Percentiles rank a stretch among this genome's conserved stretches.
phyloP scores from a whole-genome alignment of 202 grass and related monocot species.

The Carex arenaria region DNA sequence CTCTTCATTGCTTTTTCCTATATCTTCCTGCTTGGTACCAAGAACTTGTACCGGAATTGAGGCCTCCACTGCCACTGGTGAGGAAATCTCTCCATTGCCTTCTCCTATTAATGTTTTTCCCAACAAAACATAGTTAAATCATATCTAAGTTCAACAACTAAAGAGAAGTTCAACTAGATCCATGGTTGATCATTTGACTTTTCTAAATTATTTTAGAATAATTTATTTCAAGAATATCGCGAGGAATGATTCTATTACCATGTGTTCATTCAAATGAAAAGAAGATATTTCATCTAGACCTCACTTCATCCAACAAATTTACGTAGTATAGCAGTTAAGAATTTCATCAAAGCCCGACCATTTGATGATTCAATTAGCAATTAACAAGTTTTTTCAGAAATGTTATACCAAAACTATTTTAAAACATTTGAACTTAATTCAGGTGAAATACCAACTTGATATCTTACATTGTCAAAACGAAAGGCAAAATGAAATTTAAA shows the following conservation, averaged over 20 bases:
- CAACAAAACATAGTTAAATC: background rate
- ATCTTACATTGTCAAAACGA: background rate
- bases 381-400: background rate
- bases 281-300: background rate
- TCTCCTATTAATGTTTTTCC: background rate
- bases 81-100: background rate
- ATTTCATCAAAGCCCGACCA: background rate
- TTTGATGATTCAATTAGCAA: background rate
- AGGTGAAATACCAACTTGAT: background rate
- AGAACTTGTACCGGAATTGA: background rate
- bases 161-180: background rate
- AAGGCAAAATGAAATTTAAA: background rate
- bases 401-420: background rate
- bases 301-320: background rate
- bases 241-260: background rate
- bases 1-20: background rate
- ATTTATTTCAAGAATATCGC: background rate
- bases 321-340: background rate
- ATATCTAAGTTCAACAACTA: background rate
- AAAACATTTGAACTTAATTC: background rate
- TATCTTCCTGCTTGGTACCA: background rate
- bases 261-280: background rate
- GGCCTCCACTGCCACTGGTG: background rate
- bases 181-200: background rate
- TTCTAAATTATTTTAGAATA: background rate